Percentiles rank a stretch among this genome's conserved stretches.
Evolutionary conservation across 2,329 filamentous ascomycete genomes (phyloP).

Genomic region (Microthyrium microscopicum): DNA sequence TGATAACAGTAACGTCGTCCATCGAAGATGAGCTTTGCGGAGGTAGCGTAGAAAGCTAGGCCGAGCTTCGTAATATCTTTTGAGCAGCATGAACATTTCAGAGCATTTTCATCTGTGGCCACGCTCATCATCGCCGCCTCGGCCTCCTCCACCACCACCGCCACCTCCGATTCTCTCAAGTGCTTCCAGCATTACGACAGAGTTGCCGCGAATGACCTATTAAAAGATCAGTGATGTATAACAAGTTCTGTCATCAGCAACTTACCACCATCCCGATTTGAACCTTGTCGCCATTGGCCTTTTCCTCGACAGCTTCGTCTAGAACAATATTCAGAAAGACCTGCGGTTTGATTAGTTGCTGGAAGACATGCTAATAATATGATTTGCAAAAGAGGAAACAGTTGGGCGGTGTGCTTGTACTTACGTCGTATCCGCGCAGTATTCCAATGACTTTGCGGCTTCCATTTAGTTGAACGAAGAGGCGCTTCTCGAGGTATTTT

Average conservation of each 20-base stretch:
- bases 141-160: background rate
- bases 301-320: conserved; percentile 93
- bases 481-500: conserved; percentile 91
- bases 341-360: conserved; percentile 28
- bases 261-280: conserved; percentile 86
- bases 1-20: no score
- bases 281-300: conserved; percentile 76
- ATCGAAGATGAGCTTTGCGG: no score
- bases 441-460: conserved; percentile 94
- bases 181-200: conserved; percentile 90
- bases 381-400: background rate
- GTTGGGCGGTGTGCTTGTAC: conserved; percentile 20
- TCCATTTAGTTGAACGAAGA: conserved; percentile 95
- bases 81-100: no score
- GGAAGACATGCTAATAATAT: background rate
- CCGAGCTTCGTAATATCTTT: no score
- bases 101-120: no score
- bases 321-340: conserved; percentile 97
- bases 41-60: no score
- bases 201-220: conserved; percentile 96
- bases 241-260: no score
- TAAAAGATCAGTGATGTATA: background rate
- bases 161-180: conserved; percentile 3
- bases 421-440: conserved; percentile 87
- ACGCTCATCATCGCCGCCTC: no score